Base-by-base conservation (phyloP, 768 basidiomycete species). In the Termitomyces sp. region DNA sequence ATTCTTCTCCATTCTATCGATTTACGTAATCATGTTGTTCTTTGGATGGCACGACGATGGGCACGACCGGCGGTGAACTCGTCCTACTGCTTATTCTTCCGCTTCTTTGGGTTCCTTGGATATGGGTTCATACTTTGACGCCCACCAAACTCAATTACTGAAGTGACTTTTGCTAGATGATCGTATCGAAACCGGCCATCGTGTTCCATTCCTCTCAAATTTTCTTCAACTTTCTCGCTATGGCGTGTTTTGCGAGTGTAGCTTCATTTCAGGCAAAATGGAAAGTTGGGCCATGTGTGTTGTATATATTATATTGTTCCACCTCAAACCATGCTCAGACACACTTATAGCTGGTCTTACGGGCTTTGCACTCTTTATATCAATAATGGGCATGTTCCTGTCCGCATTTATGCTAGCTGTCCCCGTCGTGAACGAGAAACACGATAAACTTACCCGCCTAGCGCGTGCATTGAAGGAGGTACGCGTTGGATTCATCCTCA, bases 221-320 rank as follows among this genome's bases (percentile, higher is more conserved):
- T 53, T 94, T 98, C 78, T 94, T 96, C 84, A 87, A 89, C 69
- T 97, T 98, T 67, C 79, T 98, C 46, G 84, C 91, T 12, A 88
- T 96, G 84, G 88, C 87, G 47, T 95, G 92, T 67, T 94, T 92
- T 63, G 95, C 90, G 8, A 86, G 89, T 63, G 89, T 94, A 3
- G 94, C 94, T 0, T 75, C 78, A 21, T 98, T 96, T 70, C 94
- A 98, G 64, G 85, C 90, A 4, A 87, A 88, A 62, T 94, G 84
- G 83, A 66, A 77, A 10, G 80, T 96, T 23, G 91, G 91, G 8
- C 91, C 92, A 40, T 97, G 94, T 96, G 63, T 63, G 93, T 83
- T 50, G 38, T 35, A 45, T 70, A 15, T 19, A 26, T 12, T 21
- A 15, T 19, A 26, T 12, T 21, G 9, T 23, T n/a, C 42, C 6